Evolutionary conservation across 2,329 filamentous ascomycete genomes (phyloP).

Genomic region (Pseudomassariella vexata): DNA sequence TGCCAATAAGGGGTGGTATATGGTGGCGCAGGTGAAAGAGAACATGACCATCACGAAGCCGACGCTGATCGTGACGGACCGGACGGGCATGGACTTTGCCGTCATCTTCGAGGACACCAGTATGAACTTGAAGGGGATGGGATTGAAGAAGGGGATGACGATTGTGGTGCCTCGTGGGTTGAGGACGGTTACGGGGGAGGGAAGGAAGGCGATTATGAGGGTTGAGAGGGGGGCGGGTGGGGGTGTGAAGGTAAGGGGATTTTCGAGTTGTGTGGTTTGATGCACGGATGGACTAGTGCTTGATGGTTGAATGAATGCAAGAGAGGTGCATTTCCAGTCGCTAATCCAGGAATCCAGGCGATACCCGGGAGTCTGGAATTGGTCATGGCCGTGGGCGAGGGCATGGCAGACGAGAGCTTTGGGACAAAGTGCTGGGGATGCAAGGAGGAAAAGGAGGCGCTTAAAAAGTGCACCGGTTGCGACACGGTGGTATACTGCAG

Average conservation of each 20-base stretch:
- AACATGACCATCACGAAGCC: conserved; percentile 41
- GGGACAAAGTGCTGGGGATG: conserved; percentile 18
- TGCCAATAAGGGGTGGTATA: conserved; percentile 19
- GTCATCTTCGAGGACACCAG: conserved; percentile 37
- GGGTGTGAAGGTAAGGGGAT: conserved; percentile 21
- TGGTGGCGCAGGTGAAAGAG: conserved; percentile 25
- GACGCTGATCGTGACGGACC: conserved; percentile 39
- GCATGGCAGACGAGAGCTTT: conserved; percentile 3
- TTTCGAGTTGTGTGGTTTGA: background rate
- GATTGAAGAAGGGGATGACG: conserved; percentile 33
- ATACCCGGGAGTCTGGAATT: conserved; percentile 17
- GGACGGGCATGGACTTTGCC: conserved; percentile 32
- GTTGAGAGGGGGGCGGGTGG: conserved; percentile 25
- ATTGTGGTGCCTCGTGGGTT: conserved; percentile 29
- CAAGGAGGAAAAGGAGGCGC: conserved; percentile 14
- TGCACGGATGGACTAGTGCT: no score
- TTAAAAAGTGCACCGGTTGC: conserved; percentile 38
- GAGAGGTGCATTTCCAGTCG: conserved; percentile 18
- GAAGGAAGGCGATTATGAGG: conserved; percentile 32
- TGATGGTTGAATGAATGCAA: conserved; percentile 12
- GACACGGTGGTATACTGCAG: conserved; percentile 37
- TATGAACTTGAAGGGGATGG: conserved; percentile 22
- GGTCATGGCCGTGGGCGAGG: conserved; percentile 16
- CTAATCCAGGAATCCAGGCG: conserved; percentile 8
- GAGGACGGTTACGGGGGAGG: conserved; percentile 27